Conservation (phyloP, 108 stramenopile species). For the Epithemia pelagica region DNA sequence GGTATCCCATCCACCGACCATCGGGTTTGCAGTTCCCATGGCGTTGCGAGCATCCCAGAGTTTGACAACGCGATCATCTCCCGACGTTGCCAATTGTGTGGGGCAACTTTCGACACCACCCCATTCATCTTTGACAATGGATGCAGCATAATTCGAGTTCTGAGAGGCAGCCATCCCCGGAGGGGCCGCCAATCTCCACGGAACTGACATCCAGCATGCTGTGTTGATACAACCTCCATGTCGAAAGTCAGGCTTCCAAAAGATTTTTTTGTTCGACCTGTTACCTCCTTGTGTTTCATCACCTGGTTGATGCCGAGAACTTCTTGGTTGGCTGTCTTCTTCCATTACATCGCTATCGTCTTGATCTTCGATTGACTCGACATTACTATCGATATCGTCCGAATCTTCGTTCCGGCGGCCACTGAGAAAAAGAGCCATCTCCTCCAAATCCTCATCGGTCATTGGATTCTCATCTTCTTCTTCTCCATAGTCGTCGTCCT, state of each 20-base stretch:
- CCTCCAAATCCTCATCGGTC: slow-evolving; percentile 7
- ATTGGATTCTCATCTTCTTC: slow-evolving; percentile 9
- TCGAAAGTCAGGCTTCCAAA: slow-evolving; percentile 29
- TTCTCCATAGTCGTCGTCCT: slow-evolving; percentile 22
- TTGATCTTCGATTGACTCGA: not conserved
- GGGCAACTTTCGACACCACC: slow-evolving; percentile 39
- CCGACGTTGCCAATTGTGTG: slow-evolving; percentile 69
- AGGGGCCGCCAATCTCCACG: slow-evolving; percentile 58
- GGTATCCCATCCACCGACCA: slow-evolving; percentile 46
- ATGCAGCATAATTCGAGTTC: slow-evolving; percentile 1
- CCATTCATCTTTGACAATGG: not conserved
- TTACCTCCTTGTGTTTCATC: not conserved
- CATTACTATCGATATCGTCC: not conserved
- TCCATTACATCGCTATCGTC: not conserved
- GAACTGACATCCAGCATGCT: slow-evolving; percentile 67
- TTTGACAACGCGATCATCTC: slow-evolving; percentile 66
- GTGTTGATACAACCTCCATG: slow-evolving; percentile 85
- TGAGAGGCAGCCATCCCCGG: not conserved
- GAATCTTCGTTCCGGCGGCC: not conserved
- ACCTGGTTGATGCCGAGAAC: not conserved
- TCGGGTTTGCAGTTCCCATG: slow-evolving; percentile 61
- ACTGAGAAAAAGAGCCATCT: not conserved
- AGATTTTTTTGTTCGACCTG: not conserved
- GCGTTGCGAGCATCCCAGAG: slow-evolving; percentile 73
- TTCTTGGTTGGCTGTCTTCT: not conserved